Evolutionary conservation across 164 flowering plant genomes (phyloP).

Genomic region (Umbellularia californica): DNA sequence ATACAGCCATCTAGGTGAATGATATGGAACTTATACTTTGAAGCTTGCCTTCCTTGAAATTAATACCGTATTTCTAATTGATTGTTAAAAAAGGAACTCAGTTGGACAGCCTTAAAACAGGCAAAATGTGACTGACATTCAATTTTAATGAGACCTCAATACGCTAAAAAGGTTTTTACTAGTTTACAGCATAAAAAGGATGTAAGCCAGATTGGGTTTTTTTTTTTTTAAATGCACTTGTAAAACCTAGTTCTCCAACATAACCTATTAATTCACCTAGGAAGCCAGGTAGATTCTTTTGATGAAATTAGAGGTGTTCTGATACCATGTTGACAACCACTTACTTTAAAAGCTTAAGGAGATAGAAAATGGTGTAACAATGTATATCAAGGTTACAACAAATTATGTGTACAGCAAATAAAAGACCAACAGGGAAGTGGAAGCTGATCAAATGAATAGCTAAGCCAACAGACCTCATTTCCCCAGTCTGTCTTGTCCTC

Average conservation of each 20-base stretch:
- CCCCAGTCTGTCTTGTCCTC: constrained; percentile 60
- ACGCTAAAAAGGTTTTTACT: not conserved
- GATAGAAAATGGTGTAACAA: no score
- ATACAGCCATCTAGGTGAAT: not conserved
- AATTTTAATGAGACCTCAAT: no score
- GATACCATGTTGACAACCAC: no score
- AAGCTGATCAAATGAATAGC: not conserved
- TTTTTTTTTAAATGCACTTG: not conserved
- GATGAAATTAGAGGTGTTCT: not conserved
- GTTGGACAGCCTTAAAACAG: not conserved
- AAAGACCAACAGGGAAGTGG: not conserved
- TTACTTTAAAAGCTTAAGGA: no score
- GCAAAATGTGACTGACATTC: not conserved
- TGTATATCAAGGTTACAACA: no score
- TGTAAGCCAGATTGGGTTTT: not conserved
- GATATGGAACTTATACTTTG: not conserved
- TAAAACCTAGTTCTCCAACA: not conserved
- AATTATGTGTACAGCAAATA: no score
- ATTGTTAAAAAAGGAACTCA: not conserved
- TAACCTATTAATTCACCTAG: not conserved
- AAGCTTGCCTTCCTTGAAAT: not conserved
- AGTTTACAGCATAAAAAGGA: not conserved
- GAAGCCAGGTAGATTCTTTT: not conserved
- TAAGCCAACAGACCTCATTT: constrained; percentile 26
- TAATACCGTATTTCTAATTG: not conserved